Conservation (phyloP, 23 red algal genomes). For the Gracilaria vermiculophylla region DNA sequence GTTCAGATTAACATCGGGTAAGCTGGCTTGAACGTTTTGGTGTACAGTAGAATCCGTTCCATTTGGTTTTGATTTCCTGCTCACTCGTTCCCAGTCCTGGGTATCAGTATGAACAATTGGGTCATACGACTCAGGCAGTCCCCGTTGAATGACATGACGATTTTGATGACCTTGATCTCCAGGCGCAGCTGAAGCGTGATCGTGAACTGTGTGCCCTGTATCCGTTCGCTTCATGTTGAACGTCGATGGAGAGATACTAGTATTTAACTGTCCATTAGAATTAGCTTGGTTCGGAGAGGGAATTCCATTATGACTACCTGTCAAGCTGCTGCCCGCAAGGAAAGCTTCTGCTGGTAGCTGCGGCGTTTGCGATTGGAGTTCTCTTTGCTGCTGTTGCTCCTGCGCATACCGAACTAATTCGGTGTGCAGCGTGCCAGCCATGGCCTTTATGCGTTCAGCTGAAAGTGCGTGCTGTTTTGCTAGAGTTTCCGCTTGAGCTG, state of each 20-base stretch:
- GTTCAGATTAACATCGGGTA: not conserved
- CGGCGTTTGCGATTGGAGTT: not conserved
- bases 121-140: slow-evolving; percentile 24
- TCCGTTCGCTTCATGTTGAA: slow-evolving; percentile 5
- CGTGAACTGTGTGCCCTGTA: not conserved
- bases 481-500: not conserved
- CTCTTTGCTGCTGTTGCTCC: slow-evolving; percentile 28
- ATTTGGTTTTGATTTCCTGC: not conserved
- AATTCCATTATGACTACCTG: not conserved
- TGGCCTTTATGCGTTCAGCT: slow-evolving; percentile 18
- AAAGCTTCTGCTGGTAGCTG: not conserved
- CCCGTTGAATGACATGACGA: not conserved
- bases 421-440: not conserved
- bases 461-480: slow-evolving; percentile 23
- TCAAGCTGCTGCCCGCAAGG: not conserved
- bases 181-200: not conserved
- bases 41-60: not conserved
- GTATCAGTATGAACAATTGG: not conserved
- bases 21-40: not conserved
- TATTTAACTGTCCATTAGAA: not conserved
- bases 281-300: not conserved
- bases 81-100: slow-evolving; percentile 34
- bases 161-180: slow-evolving; percentile 1
- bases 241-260: not conserved
- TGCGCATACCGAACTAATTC: slow-evolving; percentile 24